Evolutionary conservation across 2,329 filamentous ascomycete species (phyloP).

Genomic region (Fusarium armeniacum): DNA sequence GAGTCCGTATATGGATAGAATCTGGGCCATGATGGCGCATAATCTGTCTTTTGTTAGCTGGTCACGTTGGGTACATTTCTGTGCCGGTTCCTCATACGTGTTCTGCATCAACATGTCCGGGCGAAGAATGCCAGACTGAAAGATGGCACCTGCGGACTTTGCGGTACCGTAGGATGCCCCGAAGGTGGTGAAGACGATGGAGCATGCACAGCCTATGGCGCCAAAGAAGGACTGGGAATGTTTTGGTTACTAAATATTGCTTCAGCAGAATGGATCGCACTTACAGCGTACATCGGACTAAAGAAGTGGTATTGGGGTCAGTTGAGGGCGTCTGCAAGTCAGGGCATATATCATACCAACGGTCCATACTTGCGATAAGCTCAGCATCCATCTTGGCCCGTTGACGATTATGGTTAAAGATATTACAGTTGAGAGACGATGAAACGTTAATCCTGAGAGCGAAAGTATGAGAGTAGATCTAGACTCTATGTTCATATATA

Average conservation of each 20-base stretch:
- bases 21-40: conserved; percentile 63
- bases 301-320: conserved; percentile 6
- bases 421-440: not conserved
- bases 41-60: conserved; percentile 49
- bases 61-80: not conserved
- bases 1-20: conserved; percentile 63
- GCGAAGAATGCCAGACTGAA: conserved; percentile 59
- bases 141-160: conserved; percentile 60
- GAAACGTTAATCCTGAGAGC: not conserved
- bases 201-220: conserved; percentile 58
- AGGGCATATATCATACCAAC: conserved; percentile 51
- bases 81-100: conserved; percentile 46
- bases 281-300: conserved; percentile 62
- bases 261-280: conserved; percentile 33
- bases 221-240: conserved; percentile 58
- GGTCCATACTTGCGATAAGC: conserved; percentile 54
- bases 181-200: conserved; percentile 67
- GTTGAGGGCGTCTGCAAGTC: conserved; percentile 1
- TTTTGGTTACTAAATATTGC: not conserved
- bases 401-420: not conserved
- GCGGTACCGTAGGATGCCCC: conserved; percentile 62
- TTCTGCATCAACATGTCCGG: conserved; percentile 62
- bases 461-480: not conserved
- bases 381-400: conserved; percentile 50
- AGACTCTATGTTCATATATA: not conserved